These are phyloP conservation scores for Whalleya microplaca DNA, from an alignment of 2,329 filamentous ascomycete genomes.

Conservation along the genomic window DNA sequence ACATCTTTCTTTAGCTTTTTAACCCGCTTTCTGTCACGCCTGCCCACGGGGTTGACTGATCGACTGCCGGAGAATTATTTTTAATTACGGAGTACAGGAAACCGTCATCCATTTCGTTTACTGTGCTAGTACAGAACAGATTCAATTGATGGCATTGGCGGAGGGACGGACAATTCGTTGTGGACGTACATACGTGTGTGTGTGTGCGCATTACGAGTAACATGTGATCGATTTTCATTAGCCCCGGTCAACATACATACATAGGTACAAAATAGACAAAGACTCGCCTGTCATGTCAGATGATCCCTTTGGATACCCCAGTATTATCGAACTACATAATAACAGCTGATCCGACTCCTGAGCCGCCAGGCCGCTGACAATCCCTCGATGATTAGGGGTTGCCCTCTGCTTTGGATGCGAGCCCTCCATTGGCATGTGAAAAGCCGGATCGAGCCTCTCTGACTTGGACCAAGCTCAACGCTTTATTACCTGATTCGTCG, in stretches of 20 bases:
- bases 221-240: constrained; percentile 23
- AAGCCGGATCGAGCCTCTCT: too few relatives aligned
- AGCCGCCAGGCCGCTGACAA: constrained; percentile 5
- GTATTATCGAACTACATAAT: constrained; percentile 5
- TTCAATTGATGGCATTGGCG: too few relatives aligned
- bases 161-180: neutral
- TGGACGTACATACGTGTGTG: neutral
- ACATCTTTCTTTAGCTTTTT: constrained; percentile 1
- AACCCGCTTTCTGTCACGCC: neutral
- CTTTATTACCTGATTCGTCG: too few relatives aligned
- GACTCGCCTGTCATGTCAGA: constrained; percentile 24
- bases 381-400: constrained; percentile 1
- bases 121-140: too few relatives aligned
- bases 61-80: constrained; percentile 12
- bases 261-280: neutral
- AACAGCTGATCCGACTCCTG: constrained; percentile 20
- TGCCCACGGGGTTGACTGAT: constrained; percentile 13
- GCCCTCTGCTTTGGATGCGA: too few relatives aligned
- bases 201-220: too few relatives aligned
- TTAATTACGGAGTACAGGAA: neutral
- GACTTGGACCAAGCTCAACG: too few relatives aligned
- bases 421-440: too few relatives aligned
- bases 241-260: too few relatives aligned
- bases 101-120: too few relatives aligned
- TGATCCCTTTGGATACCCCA: constrained; percentile 14